Conservation (phyloP, 805 yeast genomes). For the Ogataea philodendri region DNA sequence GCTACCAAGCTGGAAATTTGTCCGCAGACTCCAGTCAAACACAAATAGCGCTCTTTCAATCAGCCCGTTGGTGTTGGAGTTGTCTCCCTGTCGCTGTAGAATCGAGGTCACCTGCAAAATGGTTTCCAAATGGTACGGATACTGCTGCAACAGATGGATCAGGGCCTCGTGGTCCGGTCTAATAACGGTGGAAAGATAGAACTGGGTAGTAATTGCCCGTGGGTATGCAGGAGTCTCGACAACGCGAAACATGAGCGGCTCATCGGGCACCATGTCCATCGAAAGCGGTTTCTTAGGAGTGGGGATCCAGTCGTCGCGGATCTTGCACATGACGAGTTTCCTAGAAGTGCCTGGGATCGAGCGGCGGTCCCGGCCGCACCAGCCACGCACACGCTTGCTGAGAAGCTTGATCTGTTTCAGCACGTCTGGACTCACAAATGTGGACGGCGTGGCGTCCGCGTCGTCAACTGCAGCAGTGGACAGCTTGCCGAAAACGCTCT, state of each 20-base stretch:
- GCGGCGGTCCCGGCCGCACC: slow-evolving; percentile 80
- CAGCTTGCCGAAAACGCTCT: slow-evolving; percentile 66
- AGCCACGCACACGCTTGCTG: slow-evolving; percentile 63
- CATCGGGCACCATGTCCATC: slow-evolving; percentile 52
- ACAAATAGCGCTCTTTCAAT: slow-evolving; percentile 76
- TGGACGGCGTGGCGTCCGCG: slow-evolving; percentile 71
- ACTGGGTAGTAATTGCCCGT: slow-evolving; percentile 40
- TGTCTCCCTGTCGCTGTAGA: slow-evolving; percentile 73
- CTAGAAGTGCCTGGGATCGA: slow-evolving; percentile 72
- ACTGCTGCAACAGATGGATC: slow-evolving; percentile 52
- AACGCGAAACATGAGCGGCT: slow-evolving; percentile 52
- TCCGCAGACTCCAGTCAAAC: slow-evolving; percentile 70
- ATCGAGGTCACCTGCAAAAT: slow-evolving; percentile 77
- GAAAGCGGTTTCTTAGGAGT: slow-evolving; percentile 56
- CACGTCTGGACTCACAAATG: slow-evolving; percentile 66
- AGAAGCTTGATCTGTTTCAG: slow-evolving; percentile 59
- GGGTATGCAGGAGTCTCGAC: slow-evolving; percentile 29
- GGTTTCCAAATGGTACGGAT: slow-evolving; percentile 76
- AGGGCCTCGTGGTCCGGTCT: slow-evolving; percentile 80
- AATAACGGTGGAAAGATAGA: slow-evolving; percentile 59
- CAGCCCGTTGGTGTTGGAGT: slow-evolving; percentile 66
- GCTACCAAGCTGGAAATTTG: slow-evolving; percentile 53
- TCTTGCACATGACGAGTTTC: slow-evolving; percentile 64
- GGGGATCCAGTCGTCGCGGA: slow-evolving; percentile 81
- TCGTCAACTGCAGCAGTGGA: slow-evolving; percentile 68